Base-by-base conservation (phyloP, 192 early-diverging fungal species). In the Chytriomyces sp. region DNA sequence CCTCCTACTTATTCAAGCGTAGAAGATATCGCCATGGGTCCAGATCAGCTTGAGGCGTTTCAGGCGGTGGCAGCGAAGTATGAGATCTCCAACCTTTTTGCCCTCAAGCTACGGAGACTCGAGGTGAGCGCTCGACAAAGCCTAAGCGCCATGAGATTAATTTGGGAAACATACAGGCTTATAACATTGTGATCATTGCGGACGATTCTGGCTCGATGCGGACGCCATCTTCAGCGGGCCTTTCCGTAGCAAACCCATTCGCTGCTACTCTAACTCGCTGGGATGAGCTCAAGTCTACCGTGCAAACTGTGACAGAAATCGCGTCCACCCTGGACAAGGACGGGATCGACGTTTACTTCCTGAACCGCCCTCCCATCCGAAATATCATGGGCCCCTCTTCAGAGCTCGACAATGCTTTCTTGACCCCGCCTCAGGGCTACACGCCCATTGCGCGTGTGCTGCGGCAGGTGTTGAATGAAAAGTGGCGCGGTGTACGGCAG, bases 311-410 rank as follows among this genome's bases (percentile, higher is more conserved):
- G 26, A 53, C 52, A 5, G 72, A 59, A n/a, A 34, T 73, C 49
- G 72, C 59, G 2, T 19, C 72, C 6, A 54, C 59, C 14, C 33
- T 73, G 30, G 72, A 73, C 32, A n/a, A 5, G 36, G 72, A 73
- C 49, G 72, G 72, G 5, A 53, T 73, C 49, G 72, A 73, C 49
- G 33, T 73, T 12, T 73, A 39, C 72, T 73, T 73, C 36, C 72
- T 73, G 8, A 73, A 73, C 28, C 28, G 75, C 4, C 22, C 19
- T n/a, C 65, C 65, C n/a, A 5, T 68, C n/a, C 39, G 65, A n/a
- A 68, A 68, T 34, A 33, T 68, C n/a, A 68, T 52, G 6, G 59
- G 59, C 12, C 63, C 63, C 22, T 52, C 52, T 4, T 25, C 14
- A n/a, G 52, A 17, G 40, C 33, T 68, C 8, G 44, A 52, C n/a